Conservation (phyloP, 1,284 basidiomycete species). For the Puccinia horiana region DNA sequence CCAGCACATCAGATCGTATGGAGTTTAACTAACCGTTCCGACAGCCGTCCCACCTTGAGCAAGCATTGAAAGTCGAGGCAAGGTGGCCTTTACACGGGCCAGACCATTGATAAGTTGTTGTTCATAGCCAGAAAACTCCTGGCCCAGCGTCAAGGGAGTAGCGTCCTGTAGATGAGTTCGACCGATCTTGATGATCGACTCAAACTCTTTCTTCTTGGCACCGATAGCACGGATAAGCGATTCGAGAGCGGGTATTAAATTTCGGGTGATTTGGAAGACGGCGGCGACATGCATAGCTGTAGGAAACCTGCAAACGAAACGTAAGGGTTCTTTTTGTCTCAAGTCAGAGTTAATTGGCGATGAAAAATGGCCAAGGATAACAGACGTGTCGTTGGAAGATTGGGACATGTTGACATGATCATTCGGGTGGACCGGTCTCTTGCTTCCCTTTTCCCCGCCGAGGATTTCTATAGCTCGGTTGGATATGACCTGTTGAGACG, state of each 20-base stretch:
- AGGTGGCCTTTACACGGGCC: conserved; percentile 74
- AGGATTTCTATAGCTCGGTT: conserved; percentile 97
- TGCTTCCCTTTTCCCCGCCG: conserved; percentile 91
- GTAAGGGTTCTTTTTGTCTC: too few relatives aligned
- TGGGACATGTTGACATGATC: conserved; percentile 99
- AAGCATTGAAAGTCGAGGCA: conserved; percentile 84
- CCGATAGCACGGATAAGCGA: conserved; percentile 81
- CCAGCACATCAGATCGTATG: conserved; percentile 17
- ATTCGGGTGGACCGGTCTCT: conserved; percentile 97
- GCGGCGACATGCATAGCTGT: conserved; percentile 99
- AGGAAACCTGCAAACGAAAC: conserved; percentile 71
- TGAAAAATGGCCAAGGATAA: conserved; percentile 54
- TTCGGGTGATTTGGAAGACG: conserved; percentile 79
- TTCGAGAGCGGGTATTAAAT: conserved; percentile 80
- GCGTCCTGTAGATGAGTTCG: conserved; percentile 92
- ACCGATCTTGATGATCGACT: conserved; percentile 96
- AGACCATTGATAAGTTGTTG: conserved; percentile 92
- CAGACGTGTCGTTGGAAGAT: conserved; percentile 94
- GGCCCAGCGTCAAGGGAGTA: conserved; percentile 93
- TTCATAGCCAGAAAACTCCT: conserved; percentile 98
- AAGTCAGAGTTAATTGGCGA: too few relatives aligned
- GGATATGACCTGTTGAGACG: conserved; percentile 75
- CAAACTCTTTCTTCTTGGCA: conserved; percentile 77
- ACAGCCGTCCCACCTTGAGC: conserved; percentile 99
- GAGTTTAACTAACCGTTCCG: conserved; percentile 72